Base-by-base conservation (phyloP, 768 basidiomycete genomes). In the Antrodiella citrinella region DNA sequence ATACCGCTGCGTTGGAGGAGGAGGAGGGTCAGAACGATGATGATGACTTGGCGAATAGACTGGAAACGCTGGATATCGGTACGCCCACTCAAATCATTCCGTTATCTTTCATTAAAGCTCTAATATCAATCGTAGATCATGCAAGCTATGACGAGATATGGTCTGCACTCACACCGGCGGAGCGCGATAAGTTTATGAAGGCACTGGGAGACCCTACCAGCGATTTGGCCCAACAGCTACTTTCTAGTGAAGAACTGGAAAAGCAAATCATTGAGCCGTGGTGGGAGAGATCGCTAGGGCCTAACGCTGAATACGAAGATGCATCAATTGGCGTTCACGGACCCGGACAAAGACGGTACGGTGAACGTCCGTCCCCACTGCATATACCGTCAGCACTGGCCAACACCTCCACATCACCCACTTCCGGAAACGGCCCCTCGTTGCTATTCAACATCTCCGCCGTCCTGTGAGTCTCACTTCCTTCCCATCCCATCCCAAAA, bases 381-480 rank as follows among this genome's bases (percentile, higher is more conserved):
- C 39, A 48, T 4, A 63, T 84, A 15, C 81, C 82, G 20, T 46
- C 60, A 13, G 64, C 66, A 0, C 68, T 81, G 59, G 52, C 78
- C 2, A 70, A 68, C 42, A 67, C 70, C 18, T 52, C 67, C 3
- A 19, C 49, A 12, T 24, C 42, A 0, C 30, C 39, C 3, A 49
- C 45, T 5, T 39, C 59, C 3, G 19, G 47, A 2, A 57, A 22
- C 12, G 57, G 57, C 4, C 59, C 63, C 2, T 50, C 75, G 0
- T 66, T 91, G 12, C 57, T 83, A 1, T 89, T 85, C 58, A 93
- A 92, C 52, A 66, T 88, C 23, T 74, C 74, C 35, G 79, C 81
- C 5, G 64, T 89, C 21, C 73, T 76, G 90, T 91, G 60, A 42
- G 86, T 72, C 23, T 15, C 12, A 10, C 9, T 45, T 12, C 51